A percentile compares a stretch with the other conserved stretches of the same genome.
These are phyloP conservation scores for Solanum tacnaense DNA, from an alignment of 257 asterid species.

Conservation along the genomic window DNA sequence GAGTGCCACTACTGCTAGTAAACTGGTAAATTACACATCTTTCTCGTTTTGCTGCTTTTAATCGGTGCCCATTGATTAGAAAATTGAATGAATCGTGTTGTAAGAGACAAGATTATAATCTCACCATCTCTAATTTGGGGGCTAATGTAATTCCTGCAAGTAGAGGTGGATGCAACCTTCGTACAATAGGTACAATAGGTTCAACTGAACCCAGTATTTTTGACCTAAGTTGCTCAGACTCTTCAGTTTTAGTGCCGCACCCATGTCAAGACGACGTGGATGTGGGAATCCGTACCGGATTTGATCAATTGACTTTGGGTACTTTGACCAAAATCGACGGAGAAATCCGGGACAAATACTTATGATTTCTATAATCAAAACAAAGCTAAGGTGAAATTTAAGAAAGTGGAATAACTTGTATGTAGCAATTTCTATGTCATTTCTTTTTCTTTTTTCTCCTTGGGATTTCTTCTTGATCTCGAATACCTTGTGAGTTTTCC, in stretches of 20 bases:
- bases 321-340: not conserved
- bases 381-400: not conserved
- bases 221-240: not conserved
- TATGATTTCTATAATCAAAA: not conserved
- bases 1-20: conserved; percentile 45
- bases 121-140: not conserved
- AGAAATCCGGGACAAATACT: not conserved
- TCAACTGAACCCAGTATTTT: not conserved
- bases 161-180: not conserved
- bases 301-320: not conserved
- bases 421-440: not conserved
- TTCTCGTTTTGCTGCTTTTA: not conserved
- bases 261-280: not conserved
- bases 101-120: not conserved
- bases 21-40: conserved; percentile 43
- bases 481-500: not conserved
- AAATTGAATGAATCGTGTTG: not conserved
- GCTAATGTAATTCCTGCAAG: not conserved
- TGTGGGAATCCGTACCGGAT: not conserved
- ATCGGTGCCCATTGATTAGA: not conserved
- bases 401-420: not conserved
- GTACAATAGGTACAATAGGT: not conserved
- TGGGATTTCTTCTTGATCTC: not conserved
- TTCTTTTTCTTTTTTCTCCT: not conserved
- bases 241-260: not conserved